These are phyloP conservation scores for Pestalotiopsis fici DNA, from an alignment of 2,329 filamentous ascomycete species.

Conservation along the genomic window DNA sequence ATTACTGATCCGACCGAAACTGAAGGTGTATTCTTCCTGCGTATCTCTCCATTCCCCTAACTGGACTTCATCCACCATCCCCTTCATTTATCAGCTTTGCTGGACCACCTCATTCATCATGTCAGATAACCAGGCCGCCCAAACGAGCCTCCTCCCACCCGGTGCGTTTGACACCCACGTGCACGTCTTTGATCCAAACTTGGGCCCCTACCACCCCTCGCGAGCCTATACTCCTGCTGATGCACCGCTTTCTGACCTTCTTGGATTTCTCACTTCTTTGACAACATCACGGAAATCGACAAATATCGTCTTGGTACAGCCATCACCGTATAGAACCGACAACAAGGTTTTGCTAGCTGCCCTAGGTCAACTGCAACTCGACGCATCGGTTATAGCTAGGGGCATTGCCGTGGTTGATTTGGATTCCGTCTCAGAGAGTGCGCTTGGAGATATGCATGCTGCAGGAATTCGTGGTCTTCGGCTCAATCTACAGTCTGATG, in stretches of 20 bases:
- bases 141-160: neutral
- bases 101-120: neutral
- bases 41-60: too few species aligned
- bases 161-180: slow-evolving; percentile 14
- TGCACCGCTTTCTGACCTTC: neutral
- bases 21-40: too few species aligned
- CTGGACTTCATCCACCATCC: neutral
- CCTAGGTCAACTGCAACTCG: neutral
- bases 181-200: slow-evolving; percentile 11
- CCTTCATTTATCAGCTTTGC: neutral
- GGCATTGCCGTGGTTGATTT: neutral
- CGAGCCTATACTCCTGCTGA: slow-evolving; percentile 13
- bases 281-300: neutral
- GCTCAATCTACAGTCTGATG: neutral
- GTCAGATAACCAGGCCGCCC: neutral
- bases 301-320: neutral
- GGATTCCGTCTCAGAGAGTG: neutral
- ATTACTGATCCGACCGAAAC: too few species aligned
- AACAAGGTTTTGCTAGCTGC: neutral
- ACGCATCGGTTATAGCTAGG: neutral
- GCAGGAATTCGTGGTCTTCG: neutral
- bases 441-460: neutral
- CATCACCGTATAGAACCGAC: neutral
- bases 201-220: slow-evolving; percentile 8
- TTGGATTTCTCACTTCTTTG: neutral